These are phyloP conservation scores for Osmanthus fragrans DNA, from an alignment of 257 asterid species.

Conservation along the genomic window DNA sequence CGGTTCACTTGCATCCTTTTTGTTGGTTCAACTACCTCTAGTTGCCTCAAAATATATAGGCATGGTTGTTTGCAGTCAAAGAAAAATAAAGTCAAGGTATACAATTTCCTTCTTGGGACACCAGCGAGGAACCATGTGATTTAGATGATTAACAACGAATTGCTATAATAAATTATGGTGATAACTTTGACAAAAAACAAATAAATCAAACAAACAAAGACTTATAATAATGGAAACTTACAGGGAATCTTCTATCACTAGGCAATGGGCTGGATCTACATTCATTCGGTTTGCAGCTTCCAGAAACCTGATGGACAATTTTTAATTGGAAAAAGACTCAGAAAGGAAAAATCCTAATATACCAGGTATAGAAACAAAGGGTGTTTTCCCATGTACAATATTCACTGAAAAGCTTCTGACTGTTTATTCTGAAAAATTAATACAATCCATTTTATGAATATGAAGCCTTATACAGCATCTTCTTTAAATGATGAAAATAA, in stretches of 20 bases:
- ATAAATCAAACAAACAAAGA: not conserved
- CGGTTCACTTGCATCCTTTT: not conserved
- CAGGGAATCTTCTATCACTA: conserved; percentile 90
- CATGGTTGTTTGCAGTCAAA: not conserved
- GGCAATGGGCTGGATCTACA: conserved; percentile 62
- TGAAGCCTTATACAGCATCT: conserved; percentile 4
- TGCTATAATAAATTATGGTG: not conserved
- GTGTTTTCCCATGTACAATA: conserved; percentile 2
- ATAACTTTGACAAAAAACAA: not conserved
- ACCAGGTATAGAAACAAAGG: conserved; percentile 10
- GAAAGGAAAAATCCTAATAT: conserved; percentile 8
- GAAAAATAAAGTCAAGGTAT: not conserved
- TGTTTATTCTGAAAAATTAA: not conserved
- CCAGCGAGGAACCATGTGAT: not conserved
- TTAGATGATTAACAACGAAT: not conserved
- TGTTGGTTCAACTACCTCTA: not conserved
- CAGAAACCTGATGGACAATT: conserved; percentile 55
- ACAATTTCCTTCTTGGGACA: not conserved
- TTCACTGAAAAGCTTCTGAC: not conserved
- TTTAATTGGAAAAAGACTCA: conserved; percentile 17
- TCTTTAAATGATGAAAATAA: not conserved
- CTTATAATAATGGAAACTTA: conserved; percentile 34
- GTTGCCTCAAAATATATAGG: not conserved
- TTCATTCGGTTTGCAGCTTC: conserved; percentile 91
- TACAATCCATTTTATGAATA: not conserved